Base-by-base conservation (phyloP, 805 yeast species). In the Komagataella pastoris region DNA sequence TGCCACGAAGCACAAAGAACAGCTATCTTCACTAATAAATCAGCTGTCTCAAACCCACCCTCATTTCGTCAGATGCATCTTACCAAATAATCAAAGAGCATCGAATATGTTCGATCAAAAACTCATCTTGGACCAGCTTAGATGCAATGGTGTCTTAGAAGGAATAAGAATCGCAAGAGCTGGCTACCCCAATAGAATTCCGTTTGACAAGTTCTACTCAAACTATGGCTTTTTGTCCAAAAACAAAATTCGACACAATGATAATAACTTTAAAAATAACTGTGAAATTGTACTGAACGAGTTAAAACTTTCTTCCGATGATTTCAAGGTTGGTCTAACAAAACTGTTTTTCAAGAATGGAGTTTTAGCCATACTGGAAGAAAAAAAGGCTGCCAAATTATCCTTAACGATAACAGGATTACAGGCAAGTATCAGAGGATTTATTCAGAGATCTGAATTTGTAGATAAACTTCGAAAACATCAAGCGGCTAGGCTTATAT, bases 61-160 rank as follows among this genome's bases (percentile, higher is more conserved):
- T 2, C 98, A 93, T 64, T 93, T 93, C 63, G 97, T 93, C 21
- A 79, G 99, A 58, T 93, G 99, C 65, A 93, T 93, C 48, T 71
- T 93, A 48, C 99, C 99, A 6, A 93, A 93, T 62, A 78, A 79
- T 54, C 71, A 76, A 47, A 90, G 91, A 62, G 73, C 73, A 50
- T 80, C 97, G 0, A 78, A 77, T 47, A 69, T 72, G 44, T 85
- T 93, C 59, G 88, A 88, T 59, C 88, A 84, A 58, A 69, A 68
- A 30, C 69, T 93, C 21, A 95, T 93, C 6, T 70, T 93, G 47
- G 91, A 86, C 50, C 99, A 93, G 67, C 72, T 93, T 55, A 75
- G 97, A 56, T 93, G 98, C 62, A 93, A 93, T 62, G 99, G 99
- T 76, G 99, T 93, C 14, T 69, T 93, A 50, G 99, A 93, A 72